Percentiles rank a stretch among this genome's conserved stretches.
Conservation (phyloP, 148 eudicot genomes). For the Rhododendron kiyosumense region DNA sequence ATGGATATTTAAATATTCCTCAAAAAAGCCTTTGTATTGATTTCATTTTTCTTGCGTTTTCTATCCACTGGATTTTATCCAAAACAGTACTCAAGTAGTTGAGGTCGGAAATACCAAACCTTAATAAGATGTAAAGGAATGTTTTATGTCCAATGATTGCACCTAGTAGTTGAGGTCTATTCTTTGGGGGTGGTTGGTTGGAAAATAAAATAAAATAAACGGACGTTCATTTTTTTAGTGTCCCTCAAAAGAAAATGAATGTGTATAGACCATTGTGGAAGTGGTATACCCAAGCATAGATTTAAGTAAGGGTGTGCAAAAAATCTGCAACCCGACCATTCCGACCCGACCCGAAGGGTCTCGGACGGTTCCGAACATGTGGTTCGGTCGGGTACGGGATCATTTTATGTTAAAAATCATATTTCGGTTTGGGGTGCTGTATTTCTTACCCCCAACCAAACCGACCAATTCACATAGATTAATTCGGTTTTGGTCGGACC, state of each 20-base stretch:
- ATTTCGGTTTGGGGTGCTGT: too few relatives aligned
- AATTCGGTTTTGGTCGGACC: too few relatives aligned
- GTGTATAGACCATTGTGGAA: not conserved
- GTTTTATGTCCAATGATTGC: slow-evolving; percentile 12
- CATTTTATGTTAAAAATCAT: too few relatives aligned
- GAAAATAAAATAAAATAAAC: too few relatives aligned
- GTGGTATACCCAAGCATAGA: not conserved
- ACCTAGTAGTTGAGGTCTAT: not conserved
- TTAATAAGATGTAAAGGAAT: slow-evolving; percentile 12
- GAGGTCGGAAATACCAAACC: slow-evolving; percentile 2
- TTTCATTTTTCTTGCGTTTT: not conserved
- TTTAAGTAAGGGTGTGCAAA: too few relatives aligned
- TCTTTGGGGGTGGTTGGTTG: not conserved
- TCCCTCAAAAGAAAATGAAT: not conserved
- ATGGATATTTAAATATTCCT: too few relatives aligned
- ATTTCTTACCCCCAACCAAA: too few relatives aligned
- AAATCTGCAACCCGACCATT: too few relatives aligned
- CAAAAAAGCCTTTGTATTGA: not conserved
- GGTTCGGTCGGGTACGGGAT: too few relatives aligned
- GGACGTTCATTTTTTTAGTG: not conserved
- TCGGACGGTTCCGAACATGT: too few relatives aligned
- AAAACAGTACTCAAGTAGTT: not conserved
- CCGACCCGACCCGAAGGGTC: too few relatives aligned
- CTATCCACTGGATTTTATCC: not conserved
- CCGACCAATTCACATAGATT: too few relatives aligned